Conservation (phyloP, 306 rosid genomes). For the Echinosophora koreensis region DNA sequence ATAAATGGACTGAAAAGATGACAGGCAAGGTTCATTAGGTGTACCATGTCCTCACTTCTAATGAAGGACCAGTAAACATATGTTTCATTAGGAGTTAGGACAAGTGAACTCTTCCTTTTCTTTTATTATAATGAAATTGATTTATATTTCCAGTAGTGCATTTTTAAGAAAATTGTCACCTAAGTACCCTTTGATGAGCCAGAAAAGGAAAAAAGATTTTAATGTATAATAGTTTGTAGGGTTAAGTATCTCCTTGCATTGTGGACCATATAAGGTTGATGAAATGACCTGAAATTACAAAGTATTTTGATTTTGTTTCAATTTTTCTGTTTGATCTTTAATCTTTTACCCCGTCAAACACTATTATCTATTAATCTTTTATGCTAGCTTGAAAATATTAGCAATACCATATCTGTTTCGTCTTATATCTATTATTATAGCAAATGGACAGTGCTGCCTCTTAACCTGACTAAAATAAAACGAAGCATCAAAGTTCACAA, state of each 20-base stretch:
- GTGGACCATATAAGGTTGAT: no score
- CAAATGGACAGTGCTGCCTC: conserved; percentile 27
- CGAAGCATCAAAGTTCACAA: conserved; percentile 17
- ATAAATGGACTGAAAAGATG: no score
- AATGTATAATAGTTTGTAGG: not conserved
- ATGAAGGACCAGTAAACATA: not conserved
- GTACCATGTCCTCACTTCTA: no score
- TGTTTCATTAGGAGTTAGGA: not conserved
- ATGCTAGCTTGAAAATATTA: not conserved
- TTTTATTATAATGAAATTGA: not conserved
- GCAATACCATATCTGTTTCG: not conserved
- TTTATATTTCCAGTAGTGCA: not conserved
- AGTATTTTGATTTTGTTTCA: not conserved
- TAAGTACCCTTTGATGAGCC: not conserved
- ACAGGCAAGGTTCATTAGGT: no score
- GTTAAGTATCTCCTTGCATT: not conserved
- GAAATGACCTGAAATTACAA: no score
- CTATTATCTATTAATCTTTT: not conserved
- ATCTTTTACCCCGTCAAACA: not conserved
- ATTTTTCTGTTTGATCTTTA: not conserved
- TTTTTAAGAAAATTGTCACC: not conserved
- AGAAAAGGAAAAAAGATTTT: not conserved
- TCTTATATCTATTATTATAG: conserved; percentile 27
- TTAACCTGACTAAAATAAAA: conserved; percentile 18
- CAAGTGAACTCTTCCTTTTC: not conserved